Evolutionary conservation across 495 filamentous ascomycete genomes (phyloP).

Genomic region (Chlorociboria aeruginascens): DNA sequence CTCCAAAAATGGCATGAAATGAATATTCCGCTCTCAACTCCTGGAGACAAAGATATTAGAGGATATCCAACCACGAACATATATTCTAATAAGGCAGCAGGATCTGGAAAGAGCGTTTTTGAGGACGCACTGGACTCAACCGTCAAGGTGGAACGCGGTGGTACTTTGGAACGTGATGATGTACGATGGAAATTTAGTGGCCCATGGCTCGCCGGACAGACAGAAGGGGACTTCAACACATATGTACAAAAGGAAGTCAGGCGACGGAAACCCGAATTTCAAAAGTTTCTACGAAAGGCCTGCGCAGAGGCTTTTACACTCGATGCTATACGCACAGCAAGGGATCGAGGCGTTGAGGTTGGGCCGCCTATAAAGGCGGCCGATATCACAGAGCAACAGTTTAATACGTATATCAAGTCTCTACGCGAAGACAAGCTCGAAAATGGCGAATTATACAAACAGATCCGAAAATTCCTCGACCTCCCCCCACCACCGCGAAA

Average conservation of each 20-base stretch:
- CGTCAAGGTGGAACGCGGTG: slow-evolving; percentile 21
- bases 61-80: not conserved
- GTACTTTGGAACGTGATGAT: slow-evolving; percentile 14
- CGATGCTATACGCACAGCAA: slow-evolving; percentile 28
- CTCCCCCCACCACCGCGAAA: slow-evolving; percentile 9
- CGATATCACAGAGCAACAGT: slow-evolving; percentile 47
- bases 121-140: slow-evolving; percentile 43
- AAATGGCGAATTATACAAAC: slow-evolving; percentile 1
- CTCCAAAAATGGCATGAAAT: slow-evolving; percentile 82
- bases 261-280: slow-evolving; percentile 48
- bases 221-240: slow-evolving; percentile 53
- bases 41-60: not conserved
- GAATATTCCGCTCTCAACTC: slow-evolving; percentile 48
- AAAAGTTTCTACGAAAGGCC: slow-evolving; percentile 40
- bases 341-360: slow-evolving; percentile 28
- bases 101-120: slow-evolving; percentile 36
- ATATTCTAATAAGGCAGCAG: not conserved
- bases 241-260: slow-evolving; percentile 53
- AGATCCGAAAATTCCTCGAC: slow-evolving; percentile 18
- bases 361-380: slow-evolving; percentile 18
- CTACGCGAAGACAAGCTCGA: slow-evolving; percentile 37
- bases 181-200: slow-evolving; percentile 63
- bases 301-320: slow-evolving; percentile 32
- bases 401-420: slow-evolving; percentile 45
- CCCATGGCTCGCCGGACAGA: slow-evolving; percentile 72